Evolutionary conservation across 257 asterid species (phyloP).

Genomic region (Plantago elongata): DNA sequence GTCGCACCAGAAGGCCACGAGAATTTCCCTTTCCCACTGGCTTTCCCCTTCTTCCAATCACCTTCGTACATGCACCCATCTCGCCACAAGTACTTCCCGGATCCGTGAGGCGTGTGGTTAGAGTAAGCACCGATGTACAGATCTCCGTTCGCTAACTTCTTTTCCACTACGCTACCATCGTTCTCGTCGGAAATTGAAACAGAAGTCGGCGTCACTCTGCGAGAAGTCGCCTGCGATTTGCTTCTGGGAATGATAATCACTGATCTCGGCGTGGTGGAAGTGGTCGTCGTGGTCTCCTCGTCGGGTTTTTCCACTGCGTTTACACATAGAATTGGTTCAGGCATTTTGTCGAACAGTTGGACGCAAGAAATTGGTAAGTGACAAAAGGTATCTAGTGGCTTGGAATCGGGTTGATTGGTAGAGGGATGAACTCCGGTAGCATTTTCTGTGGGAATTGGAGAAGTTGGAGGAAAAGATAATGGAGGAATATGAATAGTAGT

Average conservation of each 20-base stretch:
- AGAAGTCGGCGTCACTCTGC: conserved; percentile 42
- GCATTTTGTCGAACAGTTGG: conserved; percentile 21
- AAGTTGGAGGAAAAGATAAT: conserved; percentile 13
- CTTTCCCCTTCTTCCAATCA: conserved; percentile 63
- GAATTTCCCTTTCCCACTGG: conserved; percentile 55
- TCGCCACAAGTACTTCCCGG: conserved; percentile 62
- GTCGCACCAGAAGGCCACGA: conserved; percentile 69
- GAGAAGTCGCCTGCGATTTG: conserved; percentile 47
- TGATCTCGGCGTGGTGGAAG: conserved; percentile 37
- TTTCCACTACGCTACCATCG: conserved; percentile 26
- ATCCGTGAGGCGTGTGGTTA: conserved; percentile 53
- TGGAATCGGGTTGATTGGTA: conserved; percentile 16
- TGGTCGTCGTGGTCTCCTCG: conserved; percentile 24
- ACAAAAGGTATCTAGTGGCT: neutral
- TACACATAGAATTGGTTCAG: conserved; percentile 25
- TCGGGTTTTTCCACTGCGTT: conserved; percentile 19
- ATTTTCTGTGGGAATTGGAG: conserved; percentile 3
- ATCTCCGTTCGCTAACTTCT: conserved; percentile 56
- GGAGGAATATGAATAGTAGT: neutral
- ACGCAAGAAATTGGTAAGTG: no score
- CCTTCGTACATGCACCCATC: conserved; percentile 80
- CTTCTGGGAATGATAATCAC: conserved; percentile 37
- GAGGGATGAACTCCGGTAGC: neutral
- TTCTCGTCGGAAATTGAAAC: conserved; percentile 1
- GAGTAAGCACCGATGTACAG: conserved; percentile 53